A percentile compares a stretch with the other conserved stretches of the same genome.
phyloP scores from a whole-genome alignment of 352 stramenopile species.

The Phytophthora chlamydospora region DNA sequence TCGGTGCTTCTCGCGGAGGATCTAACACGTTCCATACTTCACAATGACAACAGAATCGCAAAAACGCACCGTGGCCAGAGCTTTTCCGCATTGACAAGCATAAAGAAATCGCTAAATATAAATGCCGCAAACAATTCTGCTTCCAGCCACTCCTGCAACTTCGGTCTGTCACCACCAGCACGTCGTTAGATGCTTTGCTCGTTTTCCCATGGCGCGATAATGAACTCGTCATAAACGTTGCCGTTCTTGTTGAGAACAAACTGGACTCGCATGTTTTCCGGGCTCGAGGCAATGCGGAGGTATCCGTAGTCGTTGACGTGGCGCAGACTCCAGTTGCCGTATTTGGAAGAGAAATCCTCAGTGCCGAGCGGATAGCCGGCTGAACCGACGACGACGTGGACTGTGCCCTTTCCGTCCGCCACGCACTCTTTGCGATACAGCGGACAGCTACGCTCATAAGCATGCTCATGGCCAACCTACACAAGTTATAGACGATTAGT shows the following conservation, averaged over 20 bases:
- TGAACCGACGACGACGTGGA: slow-evolving; percentile 84
- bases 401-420: slow-evolving; percentile 52
- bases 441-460: slow-evolving; percentile 88
- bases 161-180: too few relatives aligned
- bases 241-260: slow-evolving; percentile 79
- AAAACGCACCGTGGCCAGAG: background rate
- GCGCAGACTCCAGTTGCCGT: slow-evolving; percentile 69
- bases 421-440: slow-evolving; percentile 72
- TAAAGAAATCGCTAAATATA: slow-evolving; percentile 34
- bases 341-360: slow-evolving; percentile 58
- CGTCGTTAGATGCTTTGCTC: background rate
- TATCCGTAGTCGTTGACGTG: slow-evolving; percentile 77
- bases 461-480: slow-evolving; percentile 90
- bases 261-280: slow-evolving; percentile 53
- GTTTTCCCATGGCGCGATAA: slow-evolving; percentile 37
- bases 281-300: slow-evolving; percentile 51
- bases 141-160: background rate
- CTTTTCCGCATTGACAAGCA: slow-evolving; percentile 21
- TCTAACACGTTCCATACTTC: slow-evolving; percentile 15
- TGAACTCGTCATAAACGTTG: slow-evolving; percentile 67
- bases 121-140: slow-evolving; percentile 10
- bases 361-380: slow-evolving; percentile 66
- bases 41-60: slow-evolving; percentile 1
- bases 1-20: slow-evolving; percentile 16
- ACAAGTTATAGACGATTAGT: slow-evolving; percentile 8